Percentiles rank a stretch among this genome's conserved stretches.
These are phyloP conservation scores for Vigna reflexopilosa DNA, from an alignment of 306 rosid species.

Conservation along the genomic window DNA sequence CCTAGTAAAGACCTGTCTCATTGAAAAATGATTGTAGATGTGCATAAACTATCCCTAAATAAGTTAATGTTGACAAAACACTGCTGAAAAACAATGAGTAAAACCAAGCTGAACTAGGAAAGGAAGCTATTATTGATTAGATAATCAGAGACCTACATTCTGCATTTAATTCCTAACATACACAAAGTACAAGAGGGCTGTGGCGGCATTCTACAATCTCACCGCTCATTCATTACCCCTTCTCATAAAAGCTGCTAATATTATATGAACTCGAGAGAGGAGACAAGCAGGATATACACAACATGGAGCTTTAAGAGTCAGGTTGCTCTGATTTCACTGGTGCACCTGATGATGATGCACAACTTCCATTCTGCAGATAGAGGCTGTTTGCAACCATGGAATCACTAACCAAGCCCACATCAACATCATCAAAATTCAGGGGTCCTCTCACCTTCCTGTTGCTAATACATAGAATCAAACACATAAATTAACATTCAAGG, in stretches of 20 bases:
- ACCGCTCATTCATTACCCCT: constrained; percentile 76
- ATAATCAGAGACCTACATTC: constrained; percentile 46
- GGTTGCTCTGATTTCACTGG: constrained; percentile 85
- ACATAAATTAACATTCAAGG: no score
- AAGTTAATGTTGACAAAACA: neutral
- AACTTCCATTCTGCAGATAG: constrained; percentile 82
- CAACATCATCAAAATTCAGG: constrained; percentile 81
- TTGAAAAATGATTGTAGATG: neutral
- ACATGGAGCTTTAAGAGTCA: constrained; percentile 54
- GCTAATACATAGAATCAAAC: constrained; percentile 49
- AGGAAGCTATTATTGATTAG: constrained; percentile 47
- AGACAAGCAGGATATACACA: constrained; percentile 60
- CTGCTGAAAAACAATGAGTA: neutral
- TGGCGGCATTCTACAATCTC: constrained; percentile 84
- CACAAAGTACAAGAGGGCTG: constrained; percentile 54
- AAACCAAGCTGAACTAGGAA: constrained; percentile 11
- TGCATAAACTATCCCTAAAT: neutral
- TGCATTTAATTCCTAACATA: constrained; percentile 46
- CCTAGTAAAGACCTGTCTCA: neutral
- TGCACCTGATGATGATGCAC: constrained; percentile 79
- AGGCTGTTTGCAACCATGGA: constrained; percentile 96
- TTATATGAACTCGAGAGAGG: constrained; percentile 43
- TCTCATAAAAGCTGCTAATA: constrained; percentile 45
- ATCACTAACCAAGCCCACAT: constrained; percentile 91
- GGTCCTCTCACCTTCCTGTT: constrained; percentile 81